Evolutionary conservation across 1,284 basidiomycete species (phyloP).

Genomic region (Ustilago xerochloae): DNA sequence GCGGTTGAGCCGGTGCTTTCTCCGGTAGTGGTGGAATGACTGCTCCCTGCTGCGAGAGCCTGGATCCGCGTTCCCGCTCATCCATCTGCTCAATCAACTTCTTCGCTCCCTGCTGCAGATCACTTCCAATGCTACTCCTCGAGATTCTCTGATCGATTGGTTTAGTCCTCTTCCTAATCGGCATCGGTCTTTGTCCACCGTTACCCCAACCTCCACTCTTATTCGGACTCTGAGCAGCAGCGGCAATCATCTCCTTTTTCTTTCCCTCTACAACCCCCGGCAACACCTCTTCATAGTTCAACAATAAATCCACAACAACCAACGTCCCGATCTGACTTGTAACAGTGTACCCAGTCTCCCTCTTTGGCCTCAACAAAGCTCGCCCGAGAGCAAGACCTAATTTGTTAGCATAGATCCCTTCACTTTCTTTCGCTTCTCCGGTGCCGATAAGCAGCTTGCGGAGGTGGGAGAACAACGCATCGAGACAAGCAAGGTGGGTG

Average conservation of each 20-base stretch:
- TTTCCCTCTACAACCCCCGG: slow-evolving; percentile 84
- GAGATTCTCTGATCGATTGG: slow-evolving; percentile 79
- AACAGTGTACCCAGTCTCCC: slow-evolving; percentile 84
- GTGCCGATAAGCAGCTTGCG: slow-evolving; percentile 77
- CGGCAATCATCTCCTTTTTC: slow-evolving; percentile 74
- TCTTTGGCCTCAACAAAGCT: slow-evolving; percentile 82
- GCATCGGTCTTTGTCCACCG: slow-evolving; percentile 73
- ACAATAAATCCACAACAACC: slow-evolving; percentile 81
- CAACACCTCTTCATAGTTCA: slow-evolving; percentile 79
- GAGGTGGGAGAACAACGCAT: slow-evolving; percentile 82
- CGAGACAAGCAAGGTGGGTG: slow-evolving; percentile 83
- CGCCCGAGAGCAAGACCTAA: slow-evolving; percentile 86
- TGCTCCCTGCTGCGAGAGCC: too few species aligned
- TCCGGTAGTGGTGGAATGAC: neutral
- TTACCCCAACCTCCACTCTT: neutral
- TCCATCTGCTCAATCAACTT: slow-evolving; percentile 49
- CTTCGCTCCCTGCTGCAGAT: slow-evolving; percentile 38
- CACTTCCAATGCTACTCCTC: slow-evolving; percentile 47
- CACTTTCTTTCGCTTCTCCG: slow-evolving; percentile 71
- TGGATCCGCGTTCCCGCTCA: slow-evolving; percentile 15
- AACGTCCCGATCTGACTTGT: slow-evolving; percentile 79
- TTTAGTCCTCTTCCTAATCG: slow-evolving; percentile 84
- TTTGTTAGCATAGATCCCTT: slow-evolving; percentile 84
- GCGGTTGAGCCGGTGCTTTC: neutral
- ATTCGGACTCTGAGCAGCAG: slow-evolving; percentile 3